These are phyloP conservation scores for Rhodomyrtus psidioides DNA, from an alignment of 441 rosid genomes.

Conservation along the genomic window DNA sequence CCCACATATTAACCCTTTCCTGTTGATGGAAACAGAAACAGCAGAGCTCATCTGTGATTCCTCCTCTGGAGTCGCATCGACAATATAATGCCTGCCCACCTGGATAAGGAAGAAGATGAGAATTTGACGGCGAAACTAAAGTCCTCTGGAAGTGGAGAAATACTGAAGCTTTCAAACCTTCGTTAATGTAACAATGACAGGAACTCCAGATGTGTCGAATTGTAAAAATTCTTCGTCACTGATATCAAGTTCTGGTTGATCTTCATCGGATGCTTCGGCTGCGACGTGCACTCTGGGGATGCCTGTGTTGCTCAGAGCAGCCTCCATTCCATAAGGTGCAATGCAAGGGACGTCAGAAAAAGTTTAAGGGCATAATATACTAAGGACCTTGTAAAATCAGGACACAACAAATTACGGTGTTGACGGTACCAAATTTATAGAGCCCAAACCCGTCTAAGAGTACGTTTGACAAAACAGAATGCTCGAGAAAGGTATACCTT, in stretches of 20 bases:
- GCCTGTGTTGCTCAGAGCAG: constrained; percentile 85
- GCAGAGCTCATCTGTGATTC: constrained; percentile 95
- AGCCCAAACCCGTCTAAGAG: accelerated
- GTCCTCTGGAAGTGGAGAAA: not conserved
- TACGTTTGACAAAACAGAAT: not conserved
- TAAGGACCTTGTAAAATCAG: not conserved
- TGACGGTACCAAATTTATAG: not conserved
- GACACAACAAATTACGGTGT: not conserved
- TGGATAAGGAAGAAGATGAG: not conserved
- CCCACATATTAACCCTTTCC: constrained; percentile 69
- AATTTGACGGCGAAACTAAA: not conserved
- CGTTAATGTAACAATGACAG: constrained; percentile 67
- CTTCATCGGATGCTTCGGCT: constrained; percentile 43
- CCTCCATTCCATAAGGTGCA: constrained; percentile 22
- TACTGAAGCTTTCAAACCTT: constrained; percentile 27
- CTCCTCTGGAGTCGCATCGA: constrained; percentile 85
- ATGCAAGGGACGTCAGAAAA: not conserved
- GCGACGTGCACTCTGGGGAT: constrained; percentile 66
- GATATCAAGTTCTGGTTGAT: constrained; percentile 76
- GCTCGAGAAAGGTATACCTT: constrained; percentile 29
- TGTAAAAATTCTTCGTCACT: constrained; percentile 89
- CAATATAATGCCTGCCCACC: constrained; percentile 73
- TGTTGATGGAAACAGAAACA: constrained; percentile 59
- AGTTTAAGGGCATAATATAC: not conserved
- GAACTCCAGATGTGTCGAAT: constrained; percentile 60